A percentile compares a stretch with the other conserved stretches of the same genome.
Conservation (phyloP, 2,329 filamentous ascomycete genomes). For the Phialophora macrospora region DNA sequence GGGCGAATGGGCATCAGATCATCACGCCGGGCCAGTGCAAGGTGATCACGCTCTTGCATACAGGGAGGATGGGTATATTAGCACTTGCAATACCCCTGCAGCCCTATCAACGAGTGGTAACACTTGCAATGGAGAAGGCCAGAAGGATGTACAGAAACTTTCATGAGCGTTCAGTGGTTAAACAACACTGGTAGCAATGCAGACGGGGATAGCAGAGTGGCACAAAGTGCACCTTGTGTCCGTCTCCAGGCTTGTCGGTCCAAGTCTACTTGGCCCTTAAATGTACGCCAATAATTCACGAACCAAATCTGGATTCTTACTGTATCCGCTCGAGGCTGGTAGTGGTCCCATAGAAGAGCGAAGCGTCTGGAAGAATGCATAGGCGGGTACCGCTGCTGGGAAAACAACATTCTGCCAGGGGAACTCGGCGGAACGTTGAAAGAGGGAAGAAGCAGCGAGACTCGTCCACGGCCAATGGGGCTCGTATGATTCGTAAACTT, state of each 20-base stretch:
- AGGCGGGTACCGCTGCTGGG: background rate
- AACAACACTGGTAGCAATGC: no score
- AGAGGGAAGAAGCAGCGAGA: constrained; percentile 15
- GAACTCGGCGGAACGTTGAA: background rate
- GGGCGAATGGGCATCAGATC: background rate
- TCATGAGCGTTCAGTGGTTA: no score
- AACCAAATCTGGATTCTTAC: no score
- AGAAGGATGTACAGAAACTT: no score
- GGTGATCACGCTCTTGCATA: background rate
- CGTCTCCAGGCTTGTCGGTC: no score
- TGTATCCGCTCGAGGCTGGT: no score
- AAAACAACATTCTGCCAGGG: constrained; percentile 3
- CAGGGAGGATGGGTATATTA: background rate
- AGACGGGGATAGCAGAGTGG: no score
- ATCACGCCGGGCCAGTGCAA: background rate
- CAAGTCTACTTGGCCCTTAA: no score
- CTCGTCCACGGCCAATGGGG: background rate
- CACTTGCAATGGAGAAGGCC: no score
- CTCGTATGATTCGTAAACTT: constrained; percentile 6
- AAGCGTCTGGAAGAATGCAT: background rate
- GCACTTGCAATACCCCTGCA: background rate
- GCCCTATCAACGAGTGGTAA: no score
- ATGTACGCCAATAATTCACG: no score
- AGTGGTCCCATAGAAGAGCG: background rate
- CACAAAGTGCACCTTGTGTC: no score